A percentile compares a stretch with the other conserved stretches of the same genome.
Evolutionary conservation across 768 basidiomycete species (phyloP).

Genomic region (Lentinula sp.): DNA sequence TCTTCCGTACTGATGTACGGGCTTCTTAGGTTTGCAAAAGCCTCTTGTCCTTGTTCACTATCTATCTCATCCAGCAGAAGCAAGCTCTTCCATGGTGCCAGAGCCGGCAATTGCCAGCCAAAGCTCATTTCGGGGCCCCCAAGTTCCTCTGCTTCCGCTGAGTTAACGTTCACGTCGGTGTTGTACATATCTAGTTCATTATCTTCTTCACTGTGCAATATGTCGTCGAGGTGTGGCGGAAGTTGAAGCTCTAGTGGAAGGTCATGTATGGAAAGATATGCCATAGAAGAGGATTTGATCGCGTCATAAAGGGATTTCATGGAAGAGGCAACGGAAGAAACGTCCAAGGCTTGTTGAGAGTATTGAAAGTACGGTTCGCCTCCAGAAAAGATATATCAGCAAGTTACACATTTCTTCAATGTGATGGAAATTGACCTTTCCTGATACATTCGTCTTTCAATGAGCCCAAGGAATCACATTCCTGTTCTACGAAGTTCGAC

Average conservation of each 20-base stretch:
- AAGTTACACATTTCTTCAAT: slow-evolving; percentile 8
- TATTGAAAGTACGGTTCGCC: slow-evolving; percentile 57
- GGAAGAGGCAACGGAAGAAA: slow-evolving; percentile 70
- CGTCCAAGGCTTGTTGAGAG: slow-evolving; percentile 48
- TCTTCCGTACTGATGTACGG: slow-evolving; percentile 62
- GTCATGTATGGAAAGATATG: slow-evolving; percentile 71
- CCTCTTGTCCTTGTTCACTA: slow-evolving; percentile 46
- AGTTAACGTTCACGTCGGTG: slow-evolving; percentile 33
- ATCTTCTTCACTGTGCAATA: slow-evolving; percentile 63
- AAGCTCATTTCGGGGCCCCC: slow-evolving; percentile 69
- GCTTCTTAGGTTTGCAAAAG: slow-evolving; percentile 52
- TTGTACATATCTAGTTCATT: slow-evolving; percentile 45
- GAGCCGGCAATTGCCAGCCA: slow-evolving; percentile 67
- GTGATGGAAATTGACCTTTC: slow-evolving; percentile 38
- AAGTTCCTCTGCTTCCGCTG: slow-evolving; percentile 36
- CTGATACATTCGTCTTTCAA: slow-evolving; percentile 67
- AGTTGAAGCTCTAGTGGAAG: slow-evolving; percentile 83
- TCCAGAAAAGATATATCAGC: slow-evolving; percentile 17
- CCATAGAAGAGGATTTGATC: slow-evolving; percentile 69
- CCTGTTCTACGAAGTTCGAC: slow-evolving; percentile 77
- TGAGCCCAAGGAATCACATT: slow-evolving; percentile 65
- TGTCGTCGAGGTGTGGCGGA: slow-evolving; percentile 69
- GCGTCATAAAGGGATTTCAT: slow-evolving; percentile 78
- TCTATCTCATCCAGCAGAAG: slow-evolving; percentile 53
- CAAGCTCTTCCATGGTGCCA: slow-evolving; percentile 91